A percentile compares a stretch with the other conserved stretches of the same genome.
phyloP scores from a whole-genome alignment of 345 rosid genomes.

The Euclidium syriacum region DNA sequence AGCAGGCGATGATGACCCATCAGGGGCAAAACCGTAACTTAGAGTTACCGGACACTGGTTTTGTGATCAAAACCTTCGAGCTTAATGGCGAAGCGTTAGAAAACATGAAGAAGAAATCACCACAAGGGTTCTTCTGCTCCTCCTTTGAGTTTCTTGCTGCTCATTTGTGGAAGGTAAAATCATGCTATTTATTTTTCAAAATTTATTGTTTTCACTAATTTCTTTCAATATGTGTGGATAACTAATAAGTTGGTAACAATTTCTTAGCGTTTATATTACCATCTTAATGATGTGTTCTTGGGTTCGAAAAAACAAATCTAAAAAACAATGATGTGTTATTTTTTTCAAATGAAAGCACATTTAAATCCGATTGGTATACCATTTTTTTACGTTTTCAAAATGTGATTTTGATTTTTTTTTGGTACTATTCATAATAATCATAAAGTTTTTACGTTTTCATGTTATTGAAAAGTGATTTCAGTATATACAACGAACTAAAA shows the following conservation, averaged over 20 bases:
- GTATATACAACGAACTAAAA: no score
- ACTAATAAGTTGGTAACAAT: background rate
- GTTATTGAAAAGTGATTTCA: no score
- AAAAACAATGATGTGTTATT: no score
- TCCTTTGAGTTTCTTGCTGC: slow-evolving; percentile 60
- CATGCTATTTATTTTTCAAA: background rate
- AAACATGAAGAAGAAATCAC: slow-evolving; percentile 39
- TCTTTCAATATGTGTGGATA: background rate
- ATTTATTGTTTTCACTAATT: background rate
- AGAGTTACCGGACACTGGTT: slow-evolving; percentile 11
- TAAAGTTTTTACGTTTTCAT: no score
- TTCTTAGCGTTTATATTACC: background rate
- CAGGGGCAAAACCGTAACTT: slow-evolving; percentile 4
- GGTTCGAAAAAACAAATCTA: no score
- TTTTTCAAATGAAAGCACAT: no score
- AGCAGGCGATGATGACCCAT: slow-evolving; percentile 30
- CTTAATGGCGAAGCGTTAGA: slow-evolving; percentile 40
- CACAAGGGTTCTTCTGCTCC: slow-evolving; percentile 35
- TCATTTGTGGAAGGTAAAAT: slow-evolving; percentile 63
- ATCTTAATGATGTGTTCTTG: no score
- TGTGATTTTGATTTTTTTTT: no score
- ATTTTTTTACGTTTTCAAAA: no score
- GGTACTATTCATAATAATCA: no score
- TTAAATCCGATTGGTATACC: no score
- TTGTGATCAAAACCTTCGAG: slow-evolving; percentile 46